A percentile compares a stretch with the other conserved stretches of the same genome.
phyloP scores from a whole-genome alignment of 2,329 filamentous ascomycete genomes.

The Podosphaera fusca region DNA sequence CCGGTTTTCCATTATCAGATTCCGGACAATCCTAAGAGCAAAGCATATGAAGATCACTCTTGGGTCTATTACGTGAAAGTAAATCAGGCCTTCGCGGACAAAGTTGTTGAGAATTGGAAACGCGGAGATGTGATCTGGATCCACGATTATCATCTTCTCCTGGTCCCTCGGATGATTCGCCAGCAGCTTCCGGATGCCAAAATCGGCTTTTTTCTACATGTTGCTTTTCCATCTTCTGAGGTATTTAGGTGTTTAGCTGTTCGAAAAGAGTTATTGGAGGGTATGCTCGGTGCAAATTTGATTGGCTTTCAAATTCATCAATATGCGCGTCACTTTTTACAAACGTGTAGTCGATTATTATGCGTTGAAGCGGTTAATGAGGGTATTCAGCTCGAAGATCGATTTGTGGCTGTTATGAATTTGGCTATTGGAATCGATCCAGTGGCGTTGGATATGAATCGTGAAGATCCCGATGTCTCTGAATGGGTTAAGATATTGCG shows the following conservation, averaged over 20 bases:
- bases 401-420: slow-evolving; percentile 72
- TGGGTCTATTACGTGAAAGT: slow-evolving; percentile 87
- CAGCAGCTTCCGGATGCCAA: slow-evolving; percentile 79
- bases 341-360: slow-evolving; percentile 80
- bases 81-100: slow-evolving; percentile 82
- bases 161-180: slow-evolving; percentile 75
- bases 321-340: slow-evolving; percentile 81
- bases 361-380: slow-evolving; percentile 76
- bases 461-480: slow-evolving; percentile 47
- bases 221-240: slow-evolving; percentile 87
- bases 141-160: slow-evolving; percentile 80
- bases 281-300: slow-evolving; percentile 79
- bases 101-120: slow-evolving; percentile 81
- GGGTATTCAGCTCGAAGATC: slow-evolving; percentile 74
- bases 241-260: slow-evolving; percentile 82
- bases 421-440: slow-evolving; percentile 85
- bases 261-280: slow-evolving; percentile 67
- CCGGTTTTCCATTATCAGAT: slow-evolving; percentile 97
- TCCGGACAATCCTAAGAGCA: slow-evolving; percentile 92
- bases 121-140: slow-evolving; percentile 83
- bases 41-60: slow-evolving; percentile 90
- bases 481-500: slow-evolving; percentile 62
- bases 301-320: slow-evolving; percentile 87
- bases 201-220: slow-evolving; percentile 90
- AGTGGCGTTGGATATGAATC: slow-evolving; percentile 44